Evolutionary conservation across 306 rosid species (phyloP), one percentile per base, ranked within the genome.

Genomic region (Cucurbita maxima): DNA sequence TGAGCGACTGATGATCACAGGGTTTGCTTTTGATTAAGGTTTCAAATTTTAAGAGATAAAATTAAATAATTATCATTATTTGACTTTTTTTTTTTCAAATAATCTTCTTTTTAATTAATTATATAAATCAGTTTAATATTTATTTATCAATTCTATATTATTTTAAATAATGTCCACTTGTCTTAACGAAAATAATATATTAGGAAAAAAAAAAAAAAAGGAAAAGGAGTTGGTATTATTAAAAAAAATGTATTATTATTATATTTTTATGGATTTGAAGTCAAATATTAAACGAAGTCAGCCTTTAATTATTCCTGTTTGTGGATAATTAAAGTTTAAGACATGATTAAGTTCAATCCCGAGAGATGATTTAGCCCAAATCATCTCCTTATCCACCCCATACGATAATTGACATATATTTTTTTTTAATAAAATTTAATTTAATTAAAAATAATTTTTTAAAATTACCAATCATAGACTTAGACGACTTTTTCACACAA

Each of bases 21-120:
- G 73, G 76, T 71, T 80, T 70, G 74, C 87, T 84, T 83, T 89
- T 88, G 85, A 88, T 92, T 88, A 84, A 85, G 91, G 92, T 92
- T 83, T 81, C 86, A 76, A 86, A 78, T 75, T 66, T 82, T 75
- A 75, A 69, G 84, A 73, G 41, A 69, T 0, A 40, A 43, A 9
- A 43, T 8, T 6, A 43, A 43, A 1, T 43, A 43, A 43, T 43
- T 8, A 43, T 43, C 8, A 15, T 51, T 51, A 14, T 51, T 51
- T 51, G 6, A 1, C 2, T 51, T 51, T 52, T 25, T 25, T 22
- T 25, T 25, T 25, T 25, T 25, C 19, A 52, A 52, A 52, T 51
- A 3, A 47, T 15, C 57, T 7, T 52, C 9, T 5, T 52, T 8
- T 52, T 52, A 16, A 52, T 52, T 52, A 16, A 52, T 52, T 52